Base-by-base conservation (phyloP, 805 yeast genomes). In the Teunomyces pallodes region DNA sequence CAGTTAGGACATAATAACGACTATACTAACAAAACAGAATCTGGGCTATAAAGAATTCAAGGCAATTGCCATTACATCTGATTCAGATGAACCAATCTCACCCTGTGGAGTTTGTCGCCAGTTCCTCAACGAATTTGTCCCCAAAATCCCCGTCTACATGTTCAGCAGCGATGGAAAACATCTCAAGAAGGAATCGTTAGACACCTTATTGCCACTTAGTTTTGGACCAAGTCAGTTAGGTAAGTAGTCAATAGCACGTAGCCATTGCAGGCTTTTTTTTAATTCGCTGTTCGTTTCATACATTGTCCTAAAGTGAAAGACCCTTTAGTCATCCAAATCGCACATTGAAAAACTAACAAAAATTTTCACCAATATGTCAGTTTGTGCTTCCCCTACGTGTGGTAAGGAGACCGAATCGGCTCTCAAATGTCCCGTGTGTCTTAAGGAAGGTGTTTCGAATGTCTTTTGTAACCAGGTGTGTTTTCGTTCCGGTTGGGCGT, bases 31-130 rank as follows among this genome's bases (percentile, higher is more conserved):
- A 20, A 31, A 12, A 5, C 47, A 66, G 69, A 66, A 60, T 67
- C 65, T 58, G 36, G 82, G 82, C 0, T 66, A 71, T 47, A 60
- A 53, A 4, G 43, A 52, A 20, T 78, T 85, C 61, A 71, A 67
- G 49, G 88, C 87, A 1, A 69, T 89, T 48, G 96, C 85, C 3
- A 79, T 89, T 8, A 72, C 87, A 3, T 77, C 87, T 17, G 91
- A 85, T 59, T 56, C 76, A 39, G 59, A 61, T 1, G 77, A 76
- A 1, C 78, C 84, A 28, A 83, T 87, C 9, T 74, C 91, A 8
- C 99, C 99, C 0, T 92, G 99, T 64, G 99, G 99, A 3, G 84
- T 94, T 32, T 92, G 99, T 60, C 75, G 99, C 46, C 99, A 92
- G 66, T 80, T 86, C 47, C 81, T 92, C 29, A 74, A 96, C 33